These are phyloP conservation scores for Agrocybe praecox DNA, from an alignment of 768 basidiomycete genomes.

Conservation along the genomic window DNA sequence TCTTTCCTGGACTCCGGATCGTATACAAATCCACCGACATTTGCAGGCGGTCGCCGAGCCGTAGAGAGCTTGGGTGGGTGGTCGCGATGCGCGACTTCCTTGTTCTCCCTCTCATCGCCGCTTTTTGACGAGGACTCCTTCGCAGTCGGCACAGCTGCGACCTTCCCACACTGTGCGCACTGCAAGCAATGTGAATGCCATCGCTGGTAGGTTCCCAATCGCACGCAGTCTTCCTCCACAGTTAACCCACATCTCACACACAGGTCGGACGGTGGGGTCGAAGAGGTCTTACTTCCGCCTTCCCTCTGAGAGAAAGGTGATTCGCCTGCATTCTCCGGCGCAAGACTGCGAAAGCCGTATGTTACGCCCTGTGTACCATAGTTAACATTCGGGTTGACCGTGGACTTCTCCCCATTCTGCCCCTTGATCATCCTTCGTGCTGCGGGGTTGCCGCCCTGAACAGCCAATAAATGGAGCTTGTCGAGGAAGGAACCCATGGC, in stretches of 20 bases:
- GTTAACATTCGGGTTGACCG: constrained; percentile 49
- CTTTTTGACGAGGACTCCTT: constrained; percentile 59
- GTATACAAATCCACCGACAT: constrained; percentile 78
- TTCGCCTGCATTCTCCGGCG: constrained; percentile 89
- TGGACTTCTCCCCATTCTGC: constrained; percentile 65
- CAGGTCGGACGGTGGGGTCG: constrained; percentile 86
- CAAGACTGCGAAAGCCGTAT: constrained; percentile 91
- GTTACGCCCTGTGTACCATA: constrained; percentile 84
- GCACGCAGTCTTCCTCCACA: constrained; percentile 96
- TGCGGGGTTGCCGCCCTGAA: constrained; percentile 80
- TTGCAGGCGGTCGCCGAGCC: constrained; percentile 76
- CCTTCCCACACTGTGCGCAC: constrained; percentile 79
- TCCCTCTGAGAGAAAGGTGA: constrained; percentile 70
- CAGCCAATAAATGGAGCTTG: constrained; percentile 88
- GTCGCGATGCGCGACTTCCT: constrained; percentile 29
- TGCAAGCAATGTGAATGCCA: constrained; percentile 97
- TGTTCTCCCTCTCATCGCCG: constrained; percentile 49
- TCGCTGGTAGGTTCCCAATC: constrained; percentile 92
- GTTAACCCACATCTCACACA: constrained; percentile 89
- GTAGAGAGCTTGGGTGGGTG: constrained; percentile 63
- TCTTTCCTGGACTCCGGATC: constrained; percentile 72
- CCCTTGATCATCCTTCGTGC: constrained; percentile 76
- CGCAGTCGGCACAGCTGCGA: constrained; percentile 60
- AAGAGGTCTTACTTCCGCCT: constrained; percentile 52
- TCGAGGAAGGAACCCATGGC: constrained; percentile 92